Base-by-base conservation (phyloP, 495 filamentous ascomycete species). In the Aspergillus carlsbadensis region DNA sequence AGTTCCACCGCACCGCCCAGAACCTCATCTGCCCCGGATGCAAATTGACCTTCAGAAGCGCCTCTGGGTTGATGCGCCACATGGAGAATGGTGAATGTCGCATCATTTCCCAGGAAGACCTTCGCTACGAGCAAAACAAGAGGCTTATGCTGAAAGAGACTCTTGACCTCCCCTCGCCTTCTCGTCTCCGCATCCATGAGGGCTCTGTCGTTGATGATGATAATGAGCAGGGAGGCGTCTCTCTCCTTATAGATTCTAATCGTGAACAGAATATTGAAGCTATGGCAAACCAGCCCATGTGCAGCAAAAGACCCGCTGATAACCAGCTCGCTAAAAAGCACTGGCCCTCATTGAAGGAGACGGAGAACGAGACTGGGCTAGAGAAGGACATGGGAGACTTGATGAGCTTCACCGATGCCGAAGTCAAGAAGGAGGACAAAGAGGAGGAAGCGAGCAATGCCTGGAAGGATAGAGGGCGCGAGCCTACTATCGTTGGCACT, bases 21-120 rank as follows among this genome's bases (percentile, higher is more conserved):
- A 61, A 73, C 40, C 57, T 84, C 48, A 46, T 54, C 8, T 86
- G 83, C 62, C 36, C 53, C 13, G 76, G 75, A 21, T 86, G 83
- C 61, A 55, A 56, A 6, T 34, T 31, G 7, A 47, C 58, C 2
- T 86, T 81, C 65, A 64, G 60, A 10, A 70, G 62, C 40, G 83
- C 81, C 2, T 59, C 66, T 6, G 64, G 50, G 7, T 51, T 80
- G 7, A 74, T 84, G 44, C 61, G 60, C n/a, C 83, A 86, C 52
- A 70, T 84, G 21, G 79, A 84, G 54, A 53, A 64, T 7, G 71
- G 73, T n/a, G 62, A 74, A 7, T 84, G 83, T 54, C 35, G 40
- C 3, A 48, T 18, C 0, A 74, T 79, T 26, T 50, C 50, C 5
- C 17, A 57, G 5, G n/a, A 52, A 2, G 58, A 71, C 8, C 71